Evolutionary conservation across 2,329 filamentous ascomycete genomes (phyloP).

Genomic region (Berkeleyomyces basicola): DNA sequence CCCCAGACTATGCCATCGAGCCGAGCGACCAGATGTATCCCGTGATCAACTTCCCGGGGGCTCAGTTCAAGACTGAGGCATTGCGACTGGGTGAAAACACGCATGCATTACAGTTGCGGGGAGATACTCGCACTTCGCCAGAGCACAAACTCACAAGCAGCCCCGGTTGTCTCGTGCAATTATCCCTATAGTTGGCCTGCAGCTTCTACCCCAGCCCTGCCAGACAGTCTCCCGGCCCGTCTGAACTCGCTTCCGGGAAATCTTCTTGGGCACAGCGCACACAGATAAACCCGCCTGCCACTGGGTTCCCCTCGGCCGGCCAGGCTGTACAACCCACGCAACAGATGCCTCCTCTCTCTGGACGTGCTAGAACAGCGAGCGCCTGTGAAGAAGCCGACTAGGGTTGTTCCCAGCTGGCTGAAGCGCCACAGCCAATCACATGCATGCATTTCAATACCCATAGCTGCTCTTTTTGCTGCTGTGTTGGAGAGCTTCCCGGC

Average conservation of each 20-base stretch:
- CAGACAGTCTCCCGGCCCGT: too few species aligned
- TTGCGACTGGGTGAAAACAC: background rate
- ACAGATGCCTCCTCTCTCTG: too few species aligned
- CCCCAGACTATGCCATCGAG: background rate
- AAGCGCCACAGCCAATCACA: background rate
- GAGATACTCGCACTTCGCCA: too few species aligned
- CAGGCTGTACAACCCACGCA: too few species aligned
- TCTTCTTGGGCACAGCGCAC: background rate
- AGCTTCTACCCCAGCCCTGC: too few species aligned
- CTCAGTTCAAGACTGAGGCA: background rate
- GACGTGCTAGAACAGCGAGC: too few species aligned
- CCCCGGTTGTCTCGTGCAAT: too few species aligned
- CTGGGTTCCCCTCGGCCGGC: slow-evolving; percentile 4
- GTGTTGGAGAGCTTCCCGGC: slow-evolving; percentile 13
- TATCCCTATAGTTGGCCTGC: too few species aligned
- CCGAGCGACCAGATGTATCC: background rate
- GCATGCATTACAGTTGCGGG: background rate
- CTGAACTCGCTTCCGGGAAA: slow-evolving; percentile 5
- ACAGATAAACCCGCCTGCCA: background rate
- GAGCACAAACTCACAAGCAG: too few species aligned
- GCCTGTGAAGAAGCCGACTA: too few species aligned
- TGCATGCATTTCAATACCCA: background rate
- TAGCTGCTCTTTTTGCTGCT: background rate
- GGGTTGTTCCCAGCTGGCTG: background rate
- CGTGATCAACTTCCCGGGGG: background rate